phyloP scores from a whole-genome alignment of 2,329 filamentous ascomycete species.

The Fusarium sororula region DNA sequence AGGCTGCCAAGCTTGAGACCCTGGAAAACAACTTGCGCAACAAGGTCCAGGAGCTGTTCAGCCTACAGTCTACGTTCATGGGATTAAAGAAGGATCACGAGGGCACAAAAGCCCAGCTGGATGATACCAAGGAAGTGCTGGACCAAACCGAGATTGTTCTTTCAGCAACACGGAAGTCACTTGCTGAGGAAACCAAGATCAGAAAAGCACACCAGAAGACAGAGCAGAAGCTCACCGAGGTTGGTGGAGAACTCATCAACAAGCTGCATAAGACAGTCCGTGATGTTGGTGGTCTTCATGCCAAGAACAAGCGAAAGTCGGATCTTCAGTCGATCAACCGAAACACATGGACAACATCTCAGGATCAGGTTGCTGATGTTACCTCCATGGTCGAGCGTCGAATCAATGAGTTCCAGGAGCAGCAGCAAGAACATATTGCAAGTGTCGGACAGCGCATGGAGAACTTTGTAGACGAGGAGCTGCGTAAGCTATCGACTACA shows the following conservation, averaged over 20 bases:
- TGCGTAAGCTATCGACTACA: constrained; percentile 74
- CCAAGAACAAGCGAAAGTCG: constrained; percentile 86
- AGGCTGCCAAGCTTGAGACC: constrained; percentile 89
- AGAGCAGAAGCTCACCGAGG: constrained; percentile 76
- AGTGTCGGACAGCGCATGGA: constrained; percentile 77
- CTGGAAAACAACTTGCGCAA: constrained; percentile 91
- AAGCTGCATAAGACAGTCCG: constrained; percentile 81
- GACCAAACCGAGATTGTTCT: constrained; percentile 90
- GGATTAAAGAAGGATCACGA: constrained; percentile 91
- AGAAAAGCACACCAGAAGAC: constrained; percentile 88
- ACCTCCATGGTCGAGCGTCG: constrained; percentile 80
- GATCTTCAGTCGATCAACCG: constrained; percentile 85
- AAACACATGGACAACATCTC: constrained; percentile 79
- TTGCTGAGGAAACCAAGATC: constrained; percentile 82
- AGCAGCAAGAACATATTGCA: constrained; percentile 77
- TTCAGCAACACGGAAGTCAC: constrained; percentile 75
- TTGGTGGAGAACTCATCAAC: constrained; percentile 80
- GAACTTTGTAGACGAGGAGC: constrained; percentile 77
- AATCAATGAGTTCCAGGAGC: constrained; percentile 74
- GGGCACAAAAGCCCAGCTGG: constrained; percentile 73
- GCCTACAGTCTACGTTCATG: constrained; percentile 86
- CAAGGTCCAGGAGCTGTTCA: constrained; percentile 92
- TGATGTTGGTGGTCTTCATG: constrained; percentile 83
- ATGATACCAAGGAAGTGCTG: constrained; percentile 82
- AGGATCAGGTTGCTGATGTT: constrained; percentile 78